phyloP scores from a whole-genome alignment of 768 basidiomycete genomes.

The Panaeolus cyanescens region DNA sequence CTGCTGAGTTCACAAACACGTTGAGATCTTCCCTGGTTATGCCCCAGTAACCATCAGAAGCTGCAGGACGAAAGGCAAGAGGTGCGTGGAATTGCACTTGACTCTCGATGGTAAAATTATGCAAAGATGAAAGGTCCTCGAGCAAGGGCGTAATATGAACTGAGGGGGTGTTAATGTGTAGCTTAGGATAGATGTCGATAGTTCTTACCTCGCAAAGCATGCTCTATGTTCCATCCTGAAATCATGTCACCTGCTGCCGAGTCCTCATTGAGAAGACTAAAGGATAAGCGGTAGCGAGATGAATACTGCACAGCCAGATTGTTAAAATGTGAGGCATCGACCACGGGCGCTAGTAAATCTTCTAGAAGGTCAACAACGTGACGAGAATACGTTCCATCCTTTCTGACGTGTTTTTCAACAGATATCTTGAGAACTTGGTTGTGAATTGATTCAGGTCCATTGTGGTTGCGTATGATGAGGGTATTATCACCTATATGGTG shows the following conservation, averaged over 20 bases:
- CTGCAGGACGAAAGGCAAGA: slow-evolving; percentile 71
- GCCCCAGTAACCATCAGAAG: slow-evolving; percentile 46
- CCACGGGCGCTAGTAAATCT: slow-evolving; percentile 41
- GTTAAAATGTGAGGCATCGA: slow-evolving; percentile 37
- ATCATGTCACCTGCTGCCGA: slow-evolving; percentile 62
- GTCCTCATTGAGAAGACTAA: slow-evolving; percentile 92
- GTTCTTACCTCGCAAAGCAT: slow-evolving; percentile 62
- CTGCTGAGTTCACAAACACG: slow-evolving; percentile 93
- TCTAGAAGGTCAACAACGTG: not conserved
- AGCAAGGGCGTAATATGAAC: slow-evolving; percentile 73
- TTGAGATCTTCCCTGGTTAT: slow-evolving; percentile 83
- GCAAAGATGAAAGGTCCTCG: slow-evolving; percentile 58
- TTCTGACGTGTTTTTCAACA: slow-evolving; percentile 4
- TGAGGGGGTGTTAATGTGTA: slow-evolving; percentile 31
- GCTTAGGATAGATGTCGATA: not conserved
- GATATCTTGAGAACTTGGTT: slow-evolving; percentile 33
- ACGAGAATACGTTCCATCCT: not conserved
- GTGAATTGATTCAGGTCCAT: slow-evolving; percentile 15
- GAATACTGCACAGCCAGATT: slow-evolving; percentile 74
- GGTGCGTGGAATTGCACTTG: slow-evolving; percentile 94
- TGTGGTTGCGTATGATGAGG: not conserved
- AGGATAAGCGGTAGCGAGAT: slow-evolving; percentile 82
- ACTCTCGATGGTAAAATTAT: slow-evolving; percentile 93
- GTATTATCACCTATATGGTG: not conserved
- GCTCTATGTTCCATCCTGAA: slow-evolving; percentile 72